phyloP scores from a whole-genome alignment of 2,329 filamentous ascomycete species.

The Monilinia fructigena region DNA sequence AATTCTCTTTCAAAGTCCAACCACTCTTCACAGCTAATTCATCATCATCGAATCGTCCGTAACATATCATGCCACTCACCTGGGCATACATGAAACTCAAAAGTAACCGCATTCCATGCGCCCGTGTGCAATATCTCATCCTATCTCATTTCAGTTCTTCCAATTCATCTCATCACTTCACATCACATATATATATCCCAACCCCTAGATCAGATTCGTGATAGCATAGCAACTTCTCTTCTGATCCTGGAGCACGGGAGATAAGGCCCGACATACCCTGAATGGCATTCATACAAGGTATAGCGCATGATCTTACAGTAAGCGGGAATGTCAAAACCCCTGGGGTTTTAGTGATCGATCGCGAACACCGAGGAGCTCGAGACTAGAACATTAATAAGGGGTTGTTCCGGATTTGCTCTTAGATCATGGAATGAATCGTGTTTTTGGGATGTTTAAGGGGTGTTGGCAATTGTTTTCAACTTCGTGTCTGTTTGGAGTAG shows the following conservation, averaged over 20 bases:
- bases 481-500: no score
- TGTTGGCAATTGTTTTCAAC: no score
- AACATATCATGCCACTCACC: no score
- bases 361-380: not conserved
- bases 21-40: not conserved
- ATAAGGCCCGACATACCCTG: not conserved
- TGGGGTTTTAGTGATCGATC: not conserved
- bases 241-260: not conserved
- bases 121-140: not conserved
- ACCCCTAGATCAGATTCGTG: not conserved
- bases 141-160: no score
- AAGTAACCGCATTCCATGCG: slow-evolving; percentile 1
- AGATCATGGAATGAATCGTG: no score
- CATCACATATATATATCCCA: not conserved
- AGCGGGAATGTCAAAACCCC: slow-evolving; percentile 14
- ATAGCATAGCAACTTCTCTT: not conserved
- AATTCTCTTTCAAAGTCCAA: not conserved
- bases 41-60: not conserved
- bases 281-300: not conserved
- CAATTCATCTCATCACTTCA: not conserved
- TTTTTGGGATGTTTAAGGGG: no score
- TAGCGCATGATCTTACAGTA: slow-evolving; percentile 1
- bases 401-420: no score
- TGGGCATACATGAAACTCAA: no score
- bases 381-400: not conserved